phyloP scores from a whole-genome alignment of 1,284 basidiomycete species.

The Melanopsichium pennsylvanicum region DNA sequence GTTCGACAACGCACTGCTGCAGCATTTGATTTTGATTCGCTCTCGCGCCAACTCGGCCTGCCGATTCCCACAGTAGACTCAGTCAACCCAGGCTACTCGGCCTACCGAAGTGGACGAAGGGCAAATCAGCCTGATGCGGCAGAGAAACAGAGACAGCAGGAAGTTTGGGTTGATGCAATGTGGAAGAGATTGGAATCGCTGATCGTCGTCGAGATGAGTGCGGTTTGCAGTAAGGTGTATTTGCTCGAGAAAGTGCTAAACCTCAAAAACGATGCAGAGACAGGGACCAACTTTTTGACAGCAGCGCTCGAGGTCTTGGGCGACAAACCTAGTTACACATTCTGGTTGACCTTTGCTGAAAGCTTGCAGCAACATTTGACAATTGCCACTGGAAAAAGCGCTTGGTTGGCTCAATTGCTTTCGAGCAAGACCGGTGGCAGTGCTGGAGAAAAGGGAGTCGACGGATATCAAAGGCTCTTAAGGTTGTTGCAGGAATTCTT shows the following conservation, averaged over 20 bases:
- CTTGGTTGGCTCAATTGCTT: conserved; percentile 85
- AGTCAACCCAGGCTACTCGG: conserved; percentile 1
- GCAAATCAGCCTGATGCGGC: conserved; percentile 75
- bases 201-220: conserved; percentile 82
- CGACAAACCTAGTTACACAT: conserved; percentile 85
- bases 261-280: conserved; percentile 73
- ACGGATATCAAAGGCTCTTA: conserved; percentile 78
- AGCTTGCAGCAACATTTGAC: conserved; percentile 72
- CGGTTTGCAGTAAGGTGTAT: conserved; percentile 79
- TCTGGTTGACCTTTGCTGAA: conserved; percentile 82
- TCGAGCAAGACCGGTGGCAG: conserved; percentile 72
- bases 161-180: conserved; percentile 77
- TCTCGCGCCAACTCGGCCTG: conserved; percentile 78
- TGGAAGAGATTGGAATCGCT: conserved; percentile 84
- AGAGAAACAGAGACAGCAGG: conserved; percentile 72
- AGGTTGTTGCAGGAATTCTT: conserved; percentile 95
- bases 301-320: conserved; percentile 76
- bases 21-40: conserved; percentile 83
- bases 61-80: conserved; percentile 10
- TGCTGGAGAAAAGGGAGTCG: not conserved
- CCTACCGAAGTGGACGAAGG: conserved; percentile 70
- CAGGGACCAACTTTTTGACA: conserved; percentile 82
- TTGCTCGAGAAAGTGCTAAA: conserved; percentile 90
- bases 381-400: conserved; percentile 77
- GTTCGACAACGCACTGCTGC: conserved; percentile 78